Percentiles rank a stretch among this genome's conserved stretches.
Evolutionary conservation across 176 grass and related monocot genomes (phyloP).

Genomic region (Saccharum spontaneum): DNA sequence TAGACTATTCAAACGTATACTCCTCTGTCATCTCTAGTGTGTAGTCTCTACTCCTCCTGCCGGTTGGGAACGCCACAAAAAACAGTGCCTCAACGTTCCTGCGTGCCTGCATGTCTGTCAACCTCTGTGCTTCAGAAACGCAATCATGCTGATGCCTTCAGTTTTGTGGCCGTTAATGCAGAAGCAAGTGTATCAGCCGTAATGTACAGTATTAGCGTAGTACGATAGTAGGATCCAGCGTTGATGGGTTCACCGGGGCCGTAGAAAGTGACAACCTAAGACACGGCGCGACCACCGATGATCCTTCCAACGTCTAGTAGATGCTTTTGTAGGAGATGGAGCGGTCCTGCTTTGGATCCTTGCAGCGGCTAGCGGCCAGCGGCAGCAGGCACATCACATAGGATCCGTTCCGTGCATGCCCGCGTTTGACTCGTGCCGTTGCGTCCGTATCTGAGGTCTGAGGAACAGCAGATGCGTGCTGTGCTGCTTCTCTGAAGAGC

Average conservation of each 20-base stretch:
- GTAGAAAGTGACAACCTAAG: constrained; percentile 31
- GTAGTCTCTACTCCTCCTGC: background rate
- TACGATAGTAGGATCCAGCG: background rate
- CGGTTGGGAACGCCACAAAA: background rate
- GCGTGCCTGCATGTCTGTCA: background rate
- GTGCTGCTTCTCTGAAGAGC: background rate
- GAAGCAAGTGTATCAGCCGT: background rate
- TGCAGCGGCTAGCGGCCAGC: background rate
- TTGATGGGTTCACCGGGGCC: background rate
- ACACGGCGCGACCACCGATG: constrained; percentile 7
- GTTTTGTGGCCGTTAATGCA: background rate
- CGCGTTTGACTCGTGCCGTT: constrained; percentile 14
- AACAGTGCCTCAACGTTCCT: background rate
- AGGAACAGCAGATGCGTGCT: background rate
- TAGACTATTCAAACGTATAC: background rate
- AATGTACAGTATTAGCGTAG: too few species aligned
- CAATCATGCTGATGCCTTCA: background rate
- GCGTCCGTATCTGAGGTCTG: constrained; percentile 5
- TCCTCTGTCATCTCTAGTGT: background rate
- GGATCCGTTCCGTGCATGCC: constrained; percentile 41
- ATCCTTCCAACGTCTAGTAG: constrained; percentile 31
- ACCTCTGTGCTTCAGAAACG: background rate
- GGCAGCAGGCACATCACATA: background rate
- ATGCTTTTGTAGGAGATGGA: background rate
- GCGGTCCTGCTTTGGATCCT: constrained; percentile 37